Evolutionary conservation across 176 grass and related monocot genomes (phyloP), one percentile per base, ranked within the genome.

Genomic region (Secale cereale): DNA sequence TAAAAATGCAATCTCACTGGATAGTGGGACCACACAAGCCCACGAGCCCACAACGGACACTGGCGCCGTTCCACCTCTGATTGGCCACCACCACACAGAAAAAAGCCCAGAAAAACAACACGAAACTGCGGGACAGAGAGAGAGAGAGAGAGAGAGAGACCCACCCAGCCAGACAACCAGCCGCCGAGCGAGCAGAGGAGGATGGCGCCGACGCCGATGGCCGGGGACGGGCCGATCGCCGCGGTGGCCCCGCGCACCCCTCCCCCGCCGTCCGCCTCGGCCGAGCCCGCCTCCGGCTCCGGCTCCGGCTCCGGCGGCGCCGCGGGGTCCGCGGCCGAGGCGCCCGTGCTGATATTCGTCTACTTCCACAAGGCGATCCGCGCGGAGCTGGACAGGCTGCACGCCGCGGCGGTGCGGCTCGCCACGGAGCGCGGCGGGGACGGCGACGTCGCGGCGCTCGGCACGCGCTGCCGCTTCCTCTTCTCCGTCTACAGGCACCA

Each of bases 341-440:
- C 85, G 50, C 92, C 92, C 16, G 79, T 97, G 83, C 85, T 97
- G 43, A 88, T 97, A 41, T 90, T 97, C 76, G 82, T 93, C 70
- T 97, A 91, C 82, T 97, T 97, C 91, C 95, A 97, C 81, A 97
- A 94, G 91, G 95, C 92, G 65, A 97, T 97, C 80, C 90, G 87
- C 79, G 83, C 87, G 60, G 95, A 94, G 84, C 89, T 97, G 31
- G 90, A 94, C 22, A 62, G 67, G 74, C 77, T 97, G 68, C 88
- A 94, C 85, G 70, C 76, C 71, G 79, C 82, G 33, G 95, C 95
- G 20, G 82, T 93, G 81, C 87, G 78, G 33, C 72, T 97, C 52
- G 88, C 92, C 7, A 91, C 87, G 57, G 85, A 87, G 26, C 70
- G 79, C 14, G 27, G 30, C 4, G 90, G 82, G 41, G 74, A 65